Base-by-base conservation (phyloP, 768 basidiomycete genomes). In the Termitomyces sp. region DNA sequence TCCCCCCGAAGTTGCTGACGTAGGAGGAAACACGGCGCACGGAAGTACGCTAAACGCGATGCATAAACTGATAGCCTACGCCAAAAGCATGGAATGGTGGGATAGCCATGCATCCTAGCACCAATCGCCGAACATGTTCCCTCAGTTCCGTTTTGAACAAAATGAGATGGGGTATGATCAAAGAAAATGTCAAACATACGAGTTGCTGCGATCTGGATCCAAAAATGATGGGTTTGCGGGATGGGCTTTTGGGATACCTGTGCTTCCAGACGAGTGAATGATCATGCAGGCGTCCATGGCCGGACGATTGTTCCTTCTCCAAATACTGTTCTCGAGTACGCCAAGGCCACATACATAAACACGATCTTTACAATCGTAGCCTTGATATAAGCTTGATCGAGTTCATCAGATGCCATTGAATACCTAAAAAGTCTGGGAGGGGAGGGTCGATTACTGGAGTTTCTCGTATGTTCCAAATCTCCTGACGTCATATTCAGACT, bases 231-330 rank as follows among this genome's bases (percentile, higher is more conserved):
- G 2, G 64, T 70, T 34, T 69, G 64, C 1, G 69, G 60, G 47
- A 77, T 72, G 2, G 75, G 61, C 50, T 73, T n/a, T 76, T 0
- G 76, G 74, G 30, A 71, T 66, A 0, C 75, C 74, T 0, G 76
- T 74, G 49, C 75, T 76, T 10, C 75, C 75, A 0, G 77, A 76
- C 0, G 77, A 79, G 52, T 77, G 74, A 1, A 76, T 40, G 54
- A 69, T 70, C 26, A 65, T 53, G 36, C 63, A 49, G 7, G 68
- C 36, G 20, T 62, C 67, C 8, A 68, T 56, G 2, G 50, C 20
- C n/a, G n/a, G n/a, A n/a, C n/a, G n/a, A 57, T 73, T 18, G 62
- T 71, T 33, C 71, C 76, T 0, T 71, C 74, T 2, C 64, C 73
- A 7, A 64, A 73, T 3, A 76, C 72, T 47, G 60, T 72, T 26